phyloP scores from a whole-genome alignment of 305 asterid species.

The Fraxinus nigra region DNA sequence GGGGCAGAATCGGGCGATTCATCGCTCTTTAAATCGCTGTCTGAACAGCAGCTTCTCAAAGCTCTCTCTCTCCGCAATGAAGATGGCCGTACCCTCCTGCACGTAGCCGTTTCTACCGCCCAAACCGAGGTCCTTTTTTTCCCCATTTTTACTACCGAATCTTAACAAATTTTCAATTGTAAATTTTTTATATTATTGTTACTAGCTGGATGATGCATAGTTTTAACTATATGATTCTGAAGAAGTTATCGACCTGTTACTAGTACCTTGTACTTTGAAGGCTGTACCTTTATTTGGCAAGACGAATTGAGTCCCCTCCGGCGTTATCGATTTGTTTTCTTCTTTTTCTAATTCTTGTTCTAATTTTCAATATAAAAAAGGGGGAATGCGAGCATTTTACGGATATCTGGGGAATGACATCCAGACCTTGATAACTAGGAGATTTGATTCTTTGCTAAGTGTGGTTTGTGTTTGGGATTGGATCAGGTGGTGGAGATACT shows the following conservation, averaged over 20 bases:
- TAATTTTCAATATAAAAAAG: background rate
- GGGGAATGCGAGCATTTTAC: background rate
- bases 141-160: background rate
- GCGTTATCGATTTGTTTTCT: background rate
- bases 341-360: background rate
- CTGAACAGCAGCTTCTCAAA: constrained; percentile 48
- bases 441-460: background rate
- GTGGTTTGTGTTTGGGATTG: constrained; percentile 21
- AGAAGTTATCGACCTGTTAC: background rate
- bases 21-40: constrained; percentile 52
- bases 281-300: background rate
- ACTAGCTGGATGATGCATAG: background rate
- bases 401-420: background rate
- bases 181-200: background rate
- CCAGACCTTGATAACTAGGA: background rate
- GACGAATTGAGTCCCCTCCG: background rate
- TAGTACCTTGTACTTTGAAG: background rate
- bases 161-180: background rate
- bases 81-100: constrained; percentile 83
- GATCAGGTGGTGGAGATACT: constrained; percentile 70
- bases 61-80: constrained; percentile 68
- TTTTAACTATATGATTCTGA: background rate
- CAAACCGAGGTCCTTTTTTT: constrained; percentile 42
- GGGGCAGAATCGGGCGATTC: constrained; percentile 72
- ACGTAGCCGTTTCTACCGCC: constrained; percentile 76